Conservation (phyloP, 2,329 filamentous ascomycete species). For the Xylariaceae sp. region DNA sequence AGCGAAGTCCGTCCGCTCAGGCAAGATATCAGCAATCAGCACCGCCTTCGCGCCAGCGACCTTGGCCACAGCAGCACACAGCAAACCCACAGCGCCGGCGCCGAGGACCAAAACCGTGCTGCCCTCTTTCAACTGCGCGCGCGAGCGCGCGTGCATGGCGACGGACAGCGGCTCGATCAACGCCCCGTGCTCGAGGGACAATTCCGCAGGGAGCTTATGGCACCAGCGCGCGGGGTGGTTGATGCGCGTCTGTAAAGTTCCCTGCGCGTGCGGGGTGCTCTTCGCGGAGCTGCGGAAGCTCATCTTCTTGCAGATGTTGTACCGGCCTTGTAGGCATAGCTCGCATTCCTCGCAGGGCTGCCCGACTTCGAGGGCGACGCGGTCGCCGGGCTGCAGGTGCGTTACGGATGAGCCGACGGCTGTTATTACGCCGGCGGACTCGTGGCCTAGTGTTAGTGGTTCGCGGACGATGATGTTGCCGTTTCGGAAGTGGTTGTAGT, state of each 20-base stretch:
- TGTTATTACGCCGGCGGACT: conserved; percentile 71
- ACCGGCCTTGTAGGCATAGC: conserved; percentile 60
- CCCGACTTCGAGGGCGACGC: conserved; percentile 68
- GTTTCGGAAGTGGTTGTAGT: conserved; percentile 71
- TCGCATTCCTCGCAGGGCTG: conserved; percentile 60
- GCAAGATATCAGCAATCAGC: conserved; percentile 63
- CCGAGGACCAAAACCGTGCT: conserved; percentile 62
- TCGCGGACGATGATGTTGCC: conserved; percentile 67
- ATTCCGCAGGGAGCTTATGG: conserved; percentile 58
- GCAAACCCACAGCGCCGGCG: conserved; percentile 66
- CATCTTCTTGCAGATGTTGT: conserved; percentile 67
- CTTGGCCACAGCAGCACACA: conserved; percentile 64
- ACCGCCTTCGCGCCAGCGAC: conserved; percentile 53
- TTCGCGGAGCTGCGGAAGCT: conserved; percentile 65
- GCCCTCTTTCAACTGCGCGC: conserved; percentile 50
- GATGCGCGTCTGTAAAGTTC: conserved; percentile 63
- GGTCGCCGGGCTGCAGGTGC: conserved; percentile 68
- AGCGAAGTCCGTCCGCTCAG: conserved; percentile 64
- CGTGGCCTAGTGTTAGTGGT: conserved; percentile 67
- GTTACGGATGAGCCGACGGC: conserved; percentile 65
- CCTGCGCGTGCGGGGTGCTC: conserved; percentile 62
- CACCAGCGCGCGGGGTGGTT: conserved; percentile 64
- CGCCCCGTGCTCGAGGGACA: conserved; percentile 62
- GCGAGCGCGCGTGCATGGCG: conserved; percentile 61
- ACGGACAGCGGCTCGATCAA: conserved; percentile 66